Conservation (phyloP, 306 rosid species). For the Purshia tridentata region DNA sequence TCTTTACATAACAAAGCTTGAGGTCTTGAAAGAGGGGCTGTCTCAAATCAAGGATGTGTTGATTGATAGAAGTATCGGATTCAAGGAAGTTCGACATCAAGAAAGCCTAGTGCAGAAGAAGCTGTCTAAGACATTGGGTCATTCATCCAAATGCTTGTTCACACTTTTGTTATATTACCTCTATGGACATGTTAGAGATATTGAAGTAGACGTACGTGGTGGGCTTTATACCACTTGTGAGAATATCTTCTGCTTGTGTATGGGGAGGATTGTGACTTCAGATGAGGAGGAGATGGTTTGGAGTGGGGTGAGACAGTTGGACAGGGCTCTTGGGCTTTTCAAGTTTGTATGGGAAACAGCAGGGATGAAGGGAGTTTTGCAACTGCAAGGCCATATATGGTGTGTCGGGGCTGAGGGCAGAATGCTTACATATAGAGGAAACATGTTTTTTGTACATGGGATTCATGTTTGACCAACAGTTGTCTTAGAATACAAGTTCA, state of each 20-base stretch:
- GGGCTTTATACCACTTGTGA: slow-evolving; percentile 47
- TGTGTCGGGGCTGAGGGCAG: slow-evolving; percentile 64
- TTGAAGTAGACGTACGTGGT: slow-evolving; percentile 76
- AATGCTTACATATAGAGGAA: slow-evolving; percentile 61
- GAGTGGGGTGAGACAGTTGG: slow-evolving; percentile 82
- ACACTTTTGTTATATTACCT: slow-evolving; percentile 70
- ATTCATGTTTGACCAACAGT: slow-evolving; percentile 44
- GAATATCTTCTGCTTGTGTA: slow-evolving; percentile 46
- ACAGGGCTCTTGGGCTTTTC: slow-evolving; percentile 67
- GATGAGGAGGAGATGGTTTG: slow-evolving; percentile 61
- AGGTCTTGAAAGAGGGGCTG: slow-evolving; percentile 80
- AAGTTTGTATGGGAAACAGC: slow-evolving; percentile 86
- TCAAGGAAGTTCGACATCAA: slow-evolving; percentile 67
- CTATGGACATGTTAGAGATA: slow-evolving; percentile 55
- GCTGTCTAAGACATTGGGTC: slow-evolving; percentile 74
- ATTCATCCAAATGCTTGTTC: slow-evolving; percentile 82
- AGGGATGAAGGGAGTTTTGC: slow-evolving; percentile 61
- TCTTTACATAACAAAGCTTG: slow-evolving; percentile 52
- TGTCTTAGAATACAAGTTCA: not conserved
- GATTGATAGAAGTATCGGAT: slow-evolving; percentile 59
- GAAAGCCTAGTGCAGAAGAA: slow-evolving; percentile 70
- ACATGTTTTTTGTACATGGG: slow-evolving; percentile 52
- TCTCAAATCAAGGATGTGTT: slow-evolving; percentile 71
- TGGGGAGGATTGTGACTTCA: slow-evolving; percentile 81
- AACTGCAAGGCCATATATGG: slow-evolving; percentile 85